These are phyloP conservation scores for Cryptococcus depauperatus DNA, from an alignment of 1,284 basidiomycete species.

Conservation along the genomic window DNA sequence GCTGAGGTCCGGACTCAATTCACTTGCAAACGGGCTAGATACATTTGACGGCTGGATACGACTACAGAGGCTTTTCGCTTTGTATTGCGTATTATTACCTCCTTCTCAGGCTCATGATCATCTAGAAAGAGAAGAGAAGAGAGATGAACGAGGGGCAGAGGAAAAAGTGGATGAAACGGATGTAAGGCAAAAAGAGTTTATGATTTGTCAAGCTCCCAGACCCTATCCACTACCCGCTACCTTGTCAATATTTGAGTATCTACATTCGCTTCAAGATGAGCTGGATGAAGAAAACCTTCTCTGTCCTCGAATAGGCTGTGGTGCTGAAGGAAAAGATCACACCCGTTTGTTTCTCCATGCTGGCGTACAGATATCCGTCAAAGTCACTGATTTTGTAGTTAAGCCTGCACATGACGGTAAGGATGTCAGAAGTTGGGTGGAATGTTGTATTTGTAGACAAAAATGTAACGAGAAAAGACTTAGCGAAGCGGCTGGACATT, in stretches of 20 bases:
- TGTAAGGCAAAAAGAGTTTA: not conserved
- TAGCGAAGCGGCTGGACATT: constrained; percentile 11
- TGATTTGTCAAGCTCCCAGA: not conserved
- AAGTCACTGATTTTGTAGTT: not conserved
- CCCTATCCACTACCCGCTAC: constrained; percentile 9
- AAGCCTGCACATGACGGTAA: constrained; percentile 6
- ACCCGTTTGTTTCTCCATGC: constrained; percentile 19
- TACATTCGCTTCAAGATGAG: constrained; percentile 7
- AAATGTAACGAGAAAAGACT: constrained; percentile 9
- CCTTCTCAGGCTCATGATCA: not conserved
- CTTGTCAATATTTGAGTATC: constrained; percentile 8
- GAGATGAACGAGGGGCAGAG: not conserved
- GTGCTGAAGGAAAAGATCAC: constrained; percentile 16
- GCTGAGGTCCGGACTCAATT: constrained; percentile 24
- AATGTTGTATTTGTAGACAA: constrained; percentile 17
- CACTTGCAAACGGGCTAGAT: constrained; percentile 16
- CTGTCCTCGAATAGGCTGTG: constrained; percentile 21
- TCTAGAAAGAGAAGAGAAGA: not conserved
- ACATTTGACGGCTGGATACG: constrained; percentile 27
- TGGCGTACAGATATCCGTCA: constrained; percentile 11
- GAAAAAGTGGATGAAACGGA: not conserved
- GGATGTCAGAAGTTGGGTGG: constrained; percentile 15
- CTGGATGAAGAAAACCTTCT: constrained; percentile 10
- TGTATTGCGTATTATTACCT: constrained; percentile 10
- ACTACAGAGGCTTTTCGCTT: constrained; percentile 23